Conservation (phyloP, 2,329 filamentous ascomycete species). For the Leptographium wingfieldii region DNA sequence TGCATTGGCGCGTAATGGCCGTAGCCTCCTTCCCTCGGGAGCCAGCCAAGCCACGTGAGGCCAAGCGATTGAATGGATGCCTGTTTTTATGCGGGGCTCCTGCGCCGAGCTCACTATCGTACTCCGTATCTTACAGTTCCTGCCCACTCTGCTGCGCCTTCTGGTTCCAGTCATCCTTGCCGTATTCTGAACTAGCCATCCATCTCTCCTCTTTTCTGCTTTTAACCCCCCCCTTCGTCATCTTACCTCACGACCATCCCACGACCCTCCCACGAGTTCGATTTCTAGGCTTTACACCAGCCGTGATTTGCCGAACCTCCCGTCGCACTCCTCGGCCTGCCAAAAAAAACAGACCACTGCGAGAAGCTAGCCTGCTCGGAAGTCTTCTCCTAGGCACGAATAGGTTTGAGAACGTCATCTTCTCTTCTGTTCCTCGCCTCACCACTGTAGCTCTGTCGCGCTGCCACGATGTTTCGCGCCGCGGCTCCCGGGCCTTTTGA, state of each 20-base stretch:
- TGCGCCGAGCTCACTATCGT: neutral
- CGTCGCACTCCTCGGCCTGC: neutral
- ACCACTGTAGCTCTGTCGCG: no score
- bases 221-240: neutral
- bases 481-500: slow-evolving; percentile 46
- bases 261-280: no score
- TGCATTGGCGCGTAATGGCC: no score
- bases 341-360: neutral
- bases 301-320: neutral
- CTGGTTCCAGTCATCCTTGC: neutral
- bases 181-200: neutral
- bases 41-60: neutral
- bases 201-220: neutral
- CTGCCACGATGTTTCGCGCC: slow-evolving; percentile 40
- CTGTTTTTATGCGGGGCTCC: neutral
- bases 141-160: neutral
- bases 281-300: neutral
- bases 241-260: neutral
- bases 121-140: neutral
- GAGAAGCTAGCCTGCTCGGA: neutral
- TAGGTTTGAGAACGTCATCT: neutral
- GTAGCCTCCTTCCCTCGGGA: no score
- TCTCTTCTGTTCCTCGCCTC: no score
- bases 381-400: neutral
- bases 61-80: neutral